Evolutionary conservation across 345 rosid genomes (phyloP).

Genomic region (Eucalyptus cloeziana): DNA sequence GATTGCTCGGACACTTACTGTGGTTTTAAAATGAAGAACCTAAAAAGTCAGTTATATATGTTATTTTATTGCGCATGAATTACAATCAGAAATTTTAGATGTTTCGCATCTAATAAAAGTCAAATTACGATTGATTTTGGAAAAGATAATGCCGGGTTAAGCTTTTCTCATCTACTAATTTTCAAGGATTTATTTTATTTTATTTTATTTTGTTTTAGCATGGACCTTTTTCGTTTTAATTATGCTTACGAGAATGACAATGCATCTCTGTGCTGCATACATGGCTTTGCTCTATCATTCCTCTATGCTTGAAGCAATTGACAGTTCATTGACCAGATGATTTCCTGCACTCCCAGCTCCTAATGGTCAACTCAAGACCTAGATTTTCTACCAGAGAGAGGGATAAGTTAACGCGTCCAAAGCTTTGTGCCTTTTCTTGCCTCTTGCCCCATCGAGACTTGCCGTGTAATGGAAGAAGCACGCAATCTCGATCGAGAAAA

Average conservation of each 20-base stretch:
- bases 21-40: not conserved
- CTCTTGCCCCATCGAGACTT: slow-evolving; percentile 10
- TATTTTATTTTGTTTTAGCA: not conserved
- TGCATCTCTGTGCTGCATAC: not conserved
- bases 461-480: slow-evolving; percentile 16
- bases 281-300: not conserved
- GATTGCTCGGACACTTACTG: not conserved
- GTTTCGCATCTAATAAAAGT: not conserved
- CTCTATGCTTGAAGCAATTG: not conserved
- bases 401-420: not conserved
- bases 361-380: not conserved
- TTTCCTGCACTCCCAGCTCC: not conserved
- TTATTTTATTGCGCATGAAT: not conserved
- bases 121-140: not conserved
- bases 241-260: not conserved
- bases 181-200: not conserved
- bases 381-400: not conserved
- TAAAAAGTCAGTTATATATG: not conserved
- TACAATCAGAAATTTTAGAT: not conserved
- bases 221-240: not conserved
- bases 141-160: not conserved
- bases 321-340: not conserved
- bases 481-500: not conserved
- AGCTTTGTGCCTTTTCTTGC: not conserved
- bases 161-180: not conserved